Evolutionary conservation across 176 grass and related monocot genomes (phyloP).

Genomic region (Pharus latifolius): DNA sequence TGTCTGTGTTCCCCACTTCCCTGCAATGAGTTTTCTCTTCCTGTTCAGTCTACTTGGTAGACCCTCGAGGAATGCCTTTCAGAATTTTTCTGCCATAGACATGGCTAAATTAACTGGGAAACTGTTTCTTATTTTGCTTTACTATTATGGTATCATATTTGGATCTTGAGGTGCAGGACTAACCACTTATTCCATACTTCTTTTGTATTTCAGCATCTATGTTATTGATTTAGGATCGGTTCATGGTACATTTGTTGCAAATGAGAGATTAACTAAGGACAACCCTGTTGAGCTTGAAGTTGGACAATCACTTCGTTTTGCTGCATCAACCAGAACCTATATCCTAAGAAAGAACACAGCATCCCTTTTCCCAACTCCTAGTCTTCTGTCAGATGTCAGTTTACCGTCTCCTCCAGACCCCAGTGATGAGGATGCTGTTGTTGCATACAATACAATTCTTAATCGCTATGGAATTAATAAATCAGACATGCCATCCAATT

Average conservation of each 20-base stretch:
- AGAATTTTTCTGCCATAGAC: not conserved
- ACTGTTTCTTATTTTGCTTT: slow-evolving; percentile 8
- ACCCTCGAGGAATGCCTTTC: not conserved
- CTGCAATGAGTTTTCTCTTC: not conserved
- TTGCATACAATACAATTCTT: slow-evolving; percentile 92
- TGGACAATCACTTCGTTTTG: slow-evolving; percentile 89
- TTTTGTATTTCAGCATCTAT: slow-evolving; percentile 57
- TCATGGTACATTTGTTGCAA: slow-evolving; percentile 95
- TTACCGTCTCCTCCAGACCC: slow-evolving; percentile 91
- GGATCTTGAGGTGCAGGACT: not conserved
- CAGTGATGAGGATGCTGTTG: slow-evolving; percentile 74
- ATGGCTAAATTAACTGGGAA: not conserved
- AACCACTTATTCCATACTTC: not conserved
- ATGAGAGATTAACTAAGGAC: slow-evolving; percentile 86
- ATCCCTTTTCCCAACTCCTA: slow-evolving; percentile 47
- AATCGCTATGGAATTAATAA: slow-evolving; percentile 74
- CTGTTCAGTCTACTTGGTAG: not conserved
- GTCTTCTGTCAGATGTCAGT: slow-evolving; percentile 56
- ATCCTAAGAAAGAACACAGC: slow-evolving; percentile 67
- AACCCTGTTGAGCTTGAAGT: slow-evolving; percentile 88
- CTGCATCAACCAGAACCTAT: slow-evolving; percentile 86
- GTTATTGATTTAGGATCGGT: slow-evolving; percentile 93
- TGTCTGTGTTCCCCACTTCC: not conserved
- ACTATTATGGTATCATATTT: not conserved
- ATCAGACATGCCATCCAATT: slow-evolving; percentile 27